These are phyloP conservation scores for Pleurotus citrinopileatus DNA, from an alignment of 768 basidiomycete genomes.

Conservation along the genomic window DNA sequence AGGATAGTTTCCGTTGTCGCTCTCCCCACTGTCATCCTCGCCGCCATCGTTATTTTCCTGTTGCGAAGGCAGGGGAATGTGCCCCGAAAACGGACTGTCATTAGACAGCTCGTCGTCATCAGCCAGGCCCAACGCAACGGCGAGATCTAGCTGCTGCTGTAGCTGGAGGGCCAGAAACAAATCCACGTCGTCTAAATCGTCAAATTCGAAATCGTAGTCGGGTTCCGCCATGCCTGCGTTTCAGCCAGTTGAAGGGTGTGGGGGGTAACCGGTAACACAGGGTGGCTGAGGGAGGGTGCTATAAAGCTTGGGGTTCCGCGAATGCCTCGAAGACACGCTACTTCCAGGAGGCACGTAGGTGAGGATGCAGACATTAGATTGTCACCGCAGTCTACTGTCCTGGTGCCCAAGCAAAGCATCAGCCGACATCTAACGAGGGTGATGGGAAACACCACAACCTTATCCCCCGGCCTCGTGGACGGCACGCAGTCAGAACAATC, in stretches of 20 bases:
- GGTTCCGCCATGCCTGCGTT: background rate
- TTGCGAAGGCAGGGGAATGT: background rate
- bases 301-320: background rate
- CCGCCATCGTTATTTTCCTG: constrained; percentile 31
- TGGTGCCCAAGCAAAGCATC: too few species aligned
- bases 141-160: constrained; percentile 3
- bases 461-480: background rate
- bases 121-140: background rate
- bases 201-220: background rate
- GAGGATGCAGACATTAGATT: too few species aligned
- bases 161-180: constrained; percentile 3
- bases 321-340: background rate
- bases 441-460: too few species aligned
- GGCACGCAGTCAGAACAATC: background rate
- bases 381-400: too few species aligned
- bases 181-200: background rate
- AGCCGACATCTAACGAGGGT: too few species aligned
- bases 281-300: background rate
- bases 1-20: too few species aligned
- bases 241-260: background rate
- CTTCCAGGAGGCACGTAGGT: background rate
- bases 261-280: too few species aligned
- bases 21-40: too few species aligned
- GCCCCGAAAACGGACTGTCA: background rate
- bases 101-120: background rate